Evolutionary conservation across 2,329 filamentous ascomycete genomes (phyloP), one percentile per base, ranked within the genome.

Genomic region (Aspergillus piperis): DNA sequence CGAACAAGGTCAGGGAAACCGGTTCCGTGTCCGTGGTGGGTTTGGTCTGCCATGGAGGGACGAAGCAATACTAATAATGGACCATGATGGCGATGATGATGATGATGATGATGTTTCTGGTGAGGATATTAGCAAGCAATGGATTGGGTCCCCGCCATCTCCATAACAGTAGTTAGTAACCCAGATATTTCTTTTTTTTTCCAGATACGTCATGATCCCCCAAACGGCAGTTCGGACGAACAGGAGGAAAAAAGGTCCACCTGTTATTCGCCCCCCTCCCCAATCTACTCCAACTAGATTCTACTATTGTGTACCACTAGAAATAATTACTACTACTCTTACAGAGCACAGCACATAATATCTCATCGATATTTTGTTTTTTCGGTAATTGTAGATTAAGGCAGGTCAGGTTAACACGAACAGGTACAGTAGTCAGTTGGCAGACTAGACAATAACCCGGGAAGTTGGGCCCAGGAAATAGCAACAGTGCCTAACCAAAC

Each of bases 1-100:
- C 47, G n/a, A 27, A 19, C 41, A 50, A n/a, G 47, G 23, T 50
- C 19, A 39, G 32, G 38, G 50, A 41, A 53, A 53, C 51, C 51
- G 51, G 51, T 53, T 42, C 30, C 38, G 27, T 36, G 17, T 32
- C 17, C 17, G n/a, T 38, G 30, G 19, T 52, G 49, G 32, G 39
- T 42, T 42, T 42, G 39, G 39, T 42, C 39, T 19, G n/a, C n/a
- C 39, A 30, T 19, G 38, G 27, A 17, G 27, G 21, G 30, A 19
- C 17, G 17, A 19, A 19, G 17, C 17, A 19, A 19, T 2, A 27
- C 25, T 27, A 36, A 36, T 36, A 36, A 36, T 36, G 36, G 49
- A 32, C 32, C 11, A 53, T 53, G 13, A 23, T 44, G 13, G 21
- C 13, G 10, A 44, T 23, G 8, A 23, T 44, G 19, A 7, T 10